Evolutionary conservation across 2,329 filamentous ascomycete species (phyloP).

Genomic region (Ciborinia camelliae): DNA sequence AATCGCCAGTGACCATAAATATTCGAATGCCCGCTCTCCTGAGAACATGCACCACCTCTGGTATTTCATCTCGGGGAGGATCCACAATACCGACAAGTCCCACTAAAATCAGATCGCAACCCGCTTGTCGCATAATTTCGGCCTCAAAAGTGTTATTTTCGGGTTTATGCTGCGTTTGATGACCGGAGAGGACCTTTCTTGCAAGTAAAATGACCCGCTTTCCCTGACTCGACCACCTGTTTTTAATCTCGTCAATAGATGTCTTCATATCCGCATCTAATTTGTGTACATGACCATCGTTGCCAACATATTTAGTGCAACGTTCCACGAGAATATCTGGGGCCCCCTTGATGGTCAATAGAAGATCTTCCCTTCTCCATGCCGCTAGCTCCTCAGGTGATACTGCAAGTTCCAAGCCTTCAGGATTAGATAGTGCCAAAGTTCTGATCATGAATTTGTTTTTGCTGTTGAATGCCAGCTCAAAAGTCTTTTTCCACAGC

Average conservation of each 20-base stretch:
- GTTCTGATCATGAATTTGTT: conserved; percentile 73
- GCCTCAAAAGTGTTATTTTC: conserved; percentile 48
- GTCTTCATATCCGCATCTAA: conserved; percentile 46
- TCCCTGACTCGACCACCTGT: conserved; percentile 63
- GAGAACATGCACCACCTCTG: conserved; percentile 54
- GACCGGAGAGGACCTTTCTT: conserved; percentile 44
- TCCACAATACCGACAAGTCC: conserved; percentile 56
- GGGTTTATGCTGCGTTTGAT: conserved; percentile 20
- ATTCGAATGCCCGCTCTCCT: conserved; percentile 67
- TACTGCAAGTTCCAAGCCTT: conserved; percentile 21
- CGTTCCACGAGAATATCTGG: conserved; percentile 67
- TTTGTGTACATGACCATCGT: conserved; percentile 50
- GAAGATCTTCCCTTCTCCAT: conserved; percentile 24
- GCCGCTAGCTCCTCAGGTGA: conserved; percentile 18
- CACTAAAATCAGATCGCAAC: conserved; percentile 47
- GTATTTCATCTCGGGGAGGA: conserved; percentile 55
- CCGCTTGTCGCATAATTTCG: conserved; percentile 52
- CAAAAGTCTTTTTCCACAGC: conserved; percentile 62
- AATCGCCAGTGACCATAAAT: conserved; percentile 77
- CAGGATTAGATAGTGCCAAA: conserved; percentile 49
- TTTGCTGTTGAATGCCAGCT: conserved; percentile 73
- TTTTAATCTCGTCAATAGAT: conserved; percentile 56
- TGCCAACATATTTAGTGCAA: conserved; percentile 55
- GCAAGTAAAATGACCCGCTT: conserved; percentile 65
- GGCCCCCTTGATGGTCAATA: conserved; percentile 71